Conservation (phyloP, 805 yeast species). For the Starmerella powellii region DNA sequence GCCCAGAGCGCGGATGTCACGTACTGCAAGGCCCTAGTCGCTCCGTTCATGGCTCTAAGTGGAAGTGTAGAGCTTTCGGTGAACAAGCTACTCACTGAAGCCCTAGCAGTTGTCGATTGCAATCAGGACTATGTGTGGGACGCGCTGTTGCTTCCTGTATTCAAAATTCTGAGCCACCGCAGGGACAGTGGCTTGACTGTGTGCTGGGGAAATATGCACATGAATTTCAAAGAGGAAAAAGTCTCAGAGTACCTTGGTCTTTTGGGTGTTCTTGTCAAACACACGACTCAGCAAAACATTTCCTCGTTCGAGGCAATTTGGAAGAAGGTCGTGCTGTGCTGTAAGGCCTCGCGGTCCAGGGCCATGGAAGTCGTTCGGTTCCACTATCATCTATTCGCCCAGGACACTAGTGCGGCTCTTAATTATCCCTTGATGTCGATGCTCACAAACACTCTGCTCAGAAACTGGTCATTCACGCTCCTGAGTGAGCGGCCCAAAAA, state of each 20-base stretch:
- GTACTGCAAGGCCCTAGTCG: conserved; percentile 4
- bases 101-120: background rate
- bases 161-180: background rate
- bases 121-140: background rate
- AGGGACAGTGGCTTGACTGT: background rate
- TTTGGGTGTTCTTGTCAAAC: background rate
- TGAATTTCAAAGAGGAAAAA: background rate
- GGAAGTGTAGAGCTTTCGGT: background rate
- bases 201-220: too few relatives aligned
- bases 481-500: conserved; percentile 3
- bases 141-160: background rate
- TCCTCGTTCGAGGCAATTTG: background rate
- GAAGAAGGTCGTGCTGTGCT: background rate
- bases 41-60: conserved; percentile 8
- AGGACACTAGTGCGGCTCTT: too few relatives aligned
- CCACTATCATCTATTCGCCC: conserved; percentile 1
- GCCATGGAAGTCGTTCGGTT: conserved; percentile 5
- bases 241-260: background rate
- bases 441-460: background rate
- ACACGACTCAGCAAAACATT: background rate
- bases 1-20: conserved; percentile 3
- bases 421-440: too few relatives aligned
- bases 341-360: background rate
- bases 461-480: background rate
- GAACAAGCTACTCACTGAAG: background rate